Evolutionary conservation across 108 stramenopile species (phyloP).

Genomic region (Bacterosira constricta): DNA sequence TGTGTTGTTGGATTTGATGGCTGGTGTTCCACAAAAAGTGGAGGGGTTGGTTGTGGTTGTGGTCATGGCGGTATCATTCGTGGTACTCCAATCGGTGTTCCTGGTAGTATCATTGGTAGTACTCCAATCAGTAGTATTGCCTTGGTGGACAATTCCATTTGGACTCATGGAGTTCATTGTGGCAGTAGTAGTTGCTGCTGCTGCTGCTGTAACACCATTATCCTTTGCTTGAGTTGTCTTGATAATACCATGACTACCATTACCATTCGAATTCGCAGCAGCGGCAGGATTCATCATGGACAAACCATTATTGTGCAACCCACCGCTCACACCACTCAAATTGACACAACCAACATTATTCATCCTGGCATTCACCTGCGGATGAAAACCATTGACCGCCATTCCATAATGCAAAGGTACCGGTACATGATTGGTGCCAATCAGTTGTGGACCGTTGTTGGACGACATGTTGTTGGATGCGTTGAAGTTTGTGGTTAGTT

Average conservation of each 20-base stretch:
- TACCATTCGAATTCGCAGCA: neutral
- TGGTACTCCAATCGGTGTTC: too few relatives aligned
- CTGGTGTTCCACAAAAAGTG: too few relatives aligned
- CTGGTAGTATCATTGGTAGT: neutral
- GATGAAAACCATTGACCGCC: slow-evolving; percentile 74
- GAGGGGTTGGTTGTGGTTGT: too few relatives aligned
- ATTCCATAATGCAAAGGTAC: slow-evolving; percentile 60
- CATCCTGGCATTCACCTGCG: slow-evolving; percentile 56
- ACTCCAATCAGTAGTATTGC: neutral
- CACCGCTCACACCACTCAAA: neutral
- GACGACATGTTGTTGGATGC: neutral
- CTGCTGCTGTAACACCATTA: slow-evolving; percentile 9
- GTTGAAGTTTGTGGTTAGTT: slow-evolving; percentile 17
- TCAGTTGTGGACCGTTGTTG: neutral
- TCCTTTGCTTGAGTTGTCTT: slow-evolving; percentile 5
- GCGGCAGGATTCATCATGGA: neutral
- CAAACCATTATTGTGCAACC: neutral
- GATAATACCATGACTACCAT: slow-evolving; percentile 4
- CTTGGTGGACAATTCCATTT: neutral
- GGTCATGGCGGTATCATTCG: too few relatives aligned
- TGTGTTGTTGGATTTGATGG: too few relatives aligned
- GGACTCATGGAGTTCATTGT: neutral
- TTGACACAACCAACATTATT: slow-evolving; percentile 45
- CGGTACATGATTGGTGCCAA: neutral
- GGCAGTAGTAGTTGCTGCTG: slow-evolving; percentile 4